Percentiles rank a stretch among this genome's conserved stretches.
phyloP scores from a whole-genome alignment of 306 rosid species.

The Calophaca sinica region DNA sequence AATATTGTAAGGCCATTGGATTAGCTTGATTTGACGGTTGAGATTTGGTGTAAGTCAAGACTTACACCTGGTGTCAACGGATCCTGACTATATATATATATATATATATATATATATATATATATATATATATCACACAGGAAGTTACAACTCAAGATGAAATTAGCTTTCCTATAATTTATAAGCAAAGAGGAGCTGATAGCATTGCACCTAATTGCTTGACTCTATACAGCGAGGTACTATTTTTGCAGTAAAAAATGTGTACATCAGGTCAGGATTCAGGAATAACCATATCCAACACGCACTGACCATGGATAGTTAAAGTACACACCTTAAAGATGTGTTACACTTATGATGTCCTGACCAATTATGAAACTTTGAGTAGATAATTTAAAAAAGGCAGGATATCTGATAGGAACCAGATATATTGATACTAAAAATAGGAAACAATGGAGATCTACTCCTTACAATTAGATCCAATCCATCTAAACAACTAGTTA shows the following conservation, averaged over 20 bases:
- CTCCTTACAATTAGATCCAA: too few relatives aligned
- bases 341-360: neutral
- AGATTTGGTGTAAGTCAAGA: too few relatives aligned
- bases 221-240: neutral
- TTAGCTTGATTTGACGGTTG: too few relatives aligned
- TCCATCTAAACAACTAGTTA: too few relatives aligned
- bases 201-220: neutral
- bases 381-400: neutral
- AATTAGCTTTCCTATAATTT: constrained; percentile 13
- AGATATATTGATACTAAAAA: too few relatives aligned
- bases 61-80: too few relatives aligned
- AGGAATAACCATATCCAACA: neutral
- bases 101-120: too few relatives aligned
- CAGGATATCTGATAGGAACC: too few relatives aligned
- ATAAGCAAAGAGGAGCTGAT: constrained; percentile 12
- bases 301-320: neutral
- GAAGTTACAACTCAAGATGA: constrained; percentile 23
- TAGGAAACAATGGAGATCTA: too few relatives aligned
- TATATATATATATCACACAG: neutral
- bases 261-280: neutral
- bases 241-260: neutral
- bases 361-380: neutral
- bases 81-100: too few relatives aligned
- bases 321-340: constrained; percentile 8
- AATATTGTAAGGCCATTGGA: too few relatives aligned